Base-by-base conservation (phyloP, 129 eudicot species). In the Oenanthe sinensis region DNA sequence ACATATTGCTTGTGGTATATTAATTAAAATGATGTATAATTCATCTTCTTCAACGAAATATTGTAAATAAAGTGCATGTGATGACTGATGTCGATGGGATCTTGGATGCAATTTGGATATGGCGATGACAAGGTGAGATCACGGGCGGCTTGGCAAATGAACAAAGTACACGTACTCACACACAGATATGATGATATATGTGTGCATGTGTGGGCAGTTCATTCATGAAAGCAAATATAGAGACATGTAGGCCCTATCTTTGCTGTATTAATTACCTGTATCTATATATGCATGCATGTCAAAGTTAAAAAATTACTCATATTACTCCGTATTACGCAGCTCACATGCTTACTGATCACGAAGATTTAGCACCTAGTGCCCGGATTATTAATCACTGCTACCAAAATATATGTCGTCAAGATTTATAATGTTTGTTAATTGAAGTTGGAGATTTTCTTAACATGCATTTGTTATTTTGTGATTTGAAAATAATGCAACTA, bases 201-300 rank as follows among this genome's bases (percentile, higher is more conserved):
- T 60, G 33, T n/a, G n/a, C n/a, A n/a, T n/a, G n/a, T 60, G 39
- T 73, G 77, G 77, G 77, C 33, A 45, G 58, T n/a, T 45, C 77
- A 30, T 74, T 74, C 19, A 44, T 78, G 30, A 65, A 67, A 67
- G n/a, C 75, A 78, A 12, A 60, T 8, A 67, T 67, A 46, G 17
- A 58, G 36, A 67, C 75, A 45, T 44, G 75, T 45, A 78, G 81
- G 48, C 71, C 17, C 12, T 26, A 30, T 16, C 15, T 45, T 44
- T 79, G 47, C n/a, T 60, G 68, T 24, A 9, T 60, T 22, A 22
- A 58, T 39, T 39, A 39, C 42, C 58, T 50, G n/a, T 60, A 22
- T n/a, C 67, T 58, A 26, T n/a, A 58, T 24, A 2, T 39, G 28
- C 47, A 71, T 13, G 50, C n/a, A 44, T 78, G 20, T 39, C 72